A percentile compares a stretch with the other conserved stretches of the same genome.
phyloP scores from a whole-genome alignment of 225 moss, liverwort and hornwort genomes.

The Bryoerythrophyllum caledonicum region DNA sequence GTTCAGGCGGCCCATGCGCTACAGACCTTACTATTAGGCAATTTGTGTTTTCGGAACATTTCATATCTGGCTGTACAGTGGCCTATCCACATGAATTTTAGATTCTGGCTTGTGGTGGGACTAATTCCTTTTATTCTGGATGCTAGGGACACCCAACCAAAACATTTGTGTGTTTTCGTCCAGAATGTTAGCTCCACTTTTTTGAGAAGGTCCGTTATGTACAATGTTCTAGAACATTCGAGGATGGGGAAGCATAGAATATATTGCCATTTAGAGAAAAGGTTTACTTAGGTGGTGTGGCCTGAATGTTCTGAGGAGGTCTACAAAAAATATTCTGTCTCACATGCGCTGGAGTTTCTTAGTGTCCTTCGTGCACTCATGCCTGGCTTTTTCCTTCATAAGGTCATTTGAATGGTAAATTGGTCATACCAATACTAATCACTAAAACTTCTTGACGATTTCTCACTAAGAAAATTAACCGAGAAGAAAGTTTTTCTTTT shows the following conservation, averaged over 20 bases:
- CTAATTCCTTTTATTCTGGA: constrained; percentile 4
- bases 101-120: constrained; percentile 24
- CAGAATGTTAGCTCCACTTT: constrained; percentile 11
- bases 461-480: no score
- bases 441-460: no score
- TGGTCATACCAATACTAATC: no score
- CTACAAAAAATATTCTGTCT: neutral
- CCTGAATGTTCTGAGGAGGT: neutral
- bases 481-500: no score
- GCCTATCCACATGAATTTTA: neutral
- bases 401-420: no score
- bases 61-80: no score
- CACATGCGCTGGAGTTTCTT: neutral
- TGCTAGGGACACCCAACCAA: constrained; percentile 3
- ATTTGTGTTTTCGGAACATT: no score
- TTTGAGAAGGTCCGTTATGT: constrained; percentile 22
- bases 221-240: constrained; percentile 15
- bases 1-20: constrained; percentile 92
- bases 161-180: neutral
- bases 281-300: neutral
- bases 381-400: no score
- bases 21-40: constrained; percentile 89
- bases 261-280: neutral
- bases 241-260: constrained; percentile 2
- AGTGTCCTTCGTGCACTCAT: neutral